Evolutionary conservation across 177 flowering plant species (phyloP).

Genomic region (Telopea speciosissima): DNA sequence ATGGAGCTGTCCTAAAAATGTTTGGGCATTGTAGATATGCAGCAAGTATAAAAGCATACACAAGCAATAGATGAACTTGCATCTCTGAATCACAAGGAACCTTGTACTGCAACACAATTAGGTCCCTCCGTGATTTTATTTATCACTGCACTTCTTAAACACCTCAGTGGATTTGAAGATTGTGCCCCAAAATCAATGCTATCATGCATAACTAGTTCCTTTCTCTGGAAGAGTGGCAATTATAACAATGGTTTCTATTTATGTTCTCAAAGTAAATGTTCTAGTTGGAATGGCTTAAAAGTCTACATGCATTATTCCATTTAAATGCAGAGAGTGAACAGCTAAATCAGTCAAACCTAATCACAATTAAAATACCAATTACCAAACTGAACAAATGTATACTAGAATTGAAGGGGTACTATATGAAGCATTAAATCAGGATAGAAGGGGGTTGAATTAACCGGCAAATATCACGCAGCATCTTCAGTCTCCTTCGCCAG

Average conservation of each 20-base stretch:
- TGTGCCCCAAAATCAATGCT: not conserved
- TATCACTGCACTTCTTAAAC: not conserved
- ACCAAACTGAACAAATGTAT: not conserved
- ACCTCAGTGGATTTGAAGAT: not conserved
- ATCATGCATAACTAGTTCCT: not conserved
- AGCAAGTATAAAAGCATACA: too few species aligned
- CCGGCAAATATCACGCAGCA: conserved; percentile 99
- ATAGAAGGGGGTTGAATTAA: conserved; percentile 15
- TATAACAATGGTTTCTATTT: not conserved
- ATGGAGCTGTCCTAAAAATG: too few species aligned
- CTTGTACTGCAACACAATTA: too few species aligned
- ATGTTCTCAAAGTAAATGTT: not conserved
- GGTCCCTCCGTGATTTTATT: too few species aligned
- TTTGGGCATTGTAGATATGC: too few species aligned
- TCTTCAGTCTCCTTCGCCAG: conserved; percentile 81
- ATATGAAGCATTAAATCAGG: not conserved
- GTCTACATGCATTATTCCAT: not conserved
- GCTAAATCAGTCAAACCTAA: not conserved
- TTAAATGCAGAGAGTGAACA: not conserved
- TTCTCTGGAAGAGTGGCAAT: not conserved
- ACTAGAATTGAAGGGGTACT: not conserved
- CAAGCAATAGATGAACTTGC: too few species aligned
- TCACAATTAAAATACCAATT: too few species aligned
- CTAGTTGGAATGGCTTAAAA: not conserved
- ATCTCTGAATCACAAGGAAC: too few species aligned